Evolutionary conservation across 169 alveolate genomes (phyloP).

Genomic region (Eimeria acervulina): DNA sequence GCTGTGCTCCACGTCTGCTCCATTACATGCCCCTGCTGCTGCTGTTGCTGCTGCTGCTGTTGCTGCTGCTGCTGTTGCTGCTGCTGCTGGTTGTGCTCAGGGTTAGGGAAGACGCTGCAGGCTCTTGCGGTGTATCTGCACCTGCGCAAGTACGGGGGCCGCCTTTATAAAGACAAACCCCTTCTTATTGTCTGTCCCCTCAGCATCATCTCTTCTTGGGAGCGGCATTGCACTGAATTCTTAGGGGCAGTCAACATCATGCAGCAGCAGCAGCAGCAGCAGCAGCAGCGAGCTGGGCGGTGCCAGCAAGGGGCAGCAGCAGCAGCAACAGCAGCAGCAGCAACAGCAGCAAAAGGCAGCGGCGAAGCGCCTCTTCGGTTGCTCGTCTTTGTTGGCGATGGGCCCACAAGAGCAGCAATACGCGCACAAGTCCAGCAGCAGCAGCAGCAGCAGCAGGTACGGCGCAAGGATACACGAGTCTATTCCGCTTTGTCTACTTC

Average conservation of each 20-base stretch:
- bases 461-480: too few relatives aligned
- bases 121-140: conserved; percentile 47
- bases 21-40: not conserved
- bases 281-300: conserved; percentile 7
- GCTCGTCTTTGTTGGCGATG: conserved; percentile 32
- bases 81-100: not conserved
- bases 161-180: not conserved
- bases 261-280: too few relatives aligned
- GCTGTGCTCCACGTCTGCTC: not conserved
- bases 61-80: not conserved
- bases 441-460: conserved; percentile 27
- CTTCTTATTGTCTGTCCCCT: conserved; percentile 47
- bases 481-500: too few relatives aligned
- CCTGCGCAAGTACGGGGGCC: not conserved
- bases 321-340: not conserved
- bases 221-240: not conserved
- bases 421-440: too few relatives aligned
- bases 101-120: conserved; percentile 74
- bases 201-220: conserved; percentile 30
- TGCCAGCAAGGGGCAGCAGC: not conserved
- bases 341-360: not conserved
- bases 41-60: not conserved
- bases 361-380: not conserved
- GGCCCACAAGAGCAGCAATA: not conserved
- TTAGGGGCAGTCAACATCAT: not conserved